A percentile compares a stretch with the other conserved stretches of the same genome.
These are phyloP conservation scores for Rhizopogon vulgaris DNA, from an alignment of 768 basidiomycete species.

Conservation along the genomic window DNA sequence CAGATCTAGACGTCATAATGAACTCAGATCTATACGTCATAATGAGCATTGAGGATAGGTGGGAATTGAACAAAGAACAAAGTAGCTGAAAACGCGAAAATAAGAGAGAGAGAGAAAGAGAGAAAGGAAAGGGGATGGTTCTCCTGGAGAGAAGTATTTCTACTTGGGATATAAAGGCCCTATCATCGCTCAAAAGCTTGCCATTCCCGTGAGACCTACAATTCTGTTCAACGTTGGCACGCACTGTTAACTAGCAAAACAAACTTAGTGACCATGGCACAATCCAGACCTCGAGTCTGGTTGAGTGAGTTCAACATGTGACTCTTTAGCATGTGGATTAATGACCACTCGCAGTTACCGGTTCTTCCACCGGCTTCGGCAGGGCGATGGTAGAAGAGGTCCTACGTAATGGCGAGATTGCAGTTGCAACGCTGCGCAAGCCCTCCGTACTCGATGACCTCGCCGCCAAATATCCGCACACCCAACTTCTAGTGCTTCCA, in stretches of 20 bases:
- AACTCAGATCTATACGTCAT: too few relatives aligned
- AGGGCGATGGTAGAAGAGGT: slow-evolving; percentile 23
- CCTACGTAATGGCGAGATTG: slow-evolving; percentile 30
- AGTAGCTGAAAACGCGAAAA: too few relatives aligned
- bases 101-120: too few relatives aligned
- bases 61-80: too few relatives aligned
- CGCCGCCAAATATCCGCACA: slow-evolving; percentile 6
- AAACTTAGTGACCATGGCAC: neutral
- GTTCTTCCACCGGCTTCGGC: slow-evolving; percentile 36
- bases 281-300: too few relatives aligned
- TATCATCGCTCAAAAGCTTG: too few relatives aligned
- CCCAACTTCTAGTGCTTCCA: slow-evolving; percentile 22
- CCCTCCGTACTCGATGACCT: slow-evolving; percentile 25
- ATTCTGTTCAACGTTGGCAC: too few relatives aligned
- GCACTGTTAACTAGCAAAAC: neutral
- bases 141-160: too few relatives aligned
- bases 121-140: too few relatives aligned
- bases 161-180: too few relatives aligned
- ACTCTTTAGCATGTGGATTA: neutral
- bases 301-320: neutral
- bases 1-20: too few relatives aligned
- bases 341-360: slow-evolving; percentile 26
- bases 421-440: slow-evolving; percentile 36
- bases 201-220: neutral
- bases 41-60: too few relatives aligned